Percentiles rank a stretch among this genome's conserved stretches.
Conservation (phyloP, 1,139 yeast genomes). For the Debaryomyces psychrophilus region DNA sequence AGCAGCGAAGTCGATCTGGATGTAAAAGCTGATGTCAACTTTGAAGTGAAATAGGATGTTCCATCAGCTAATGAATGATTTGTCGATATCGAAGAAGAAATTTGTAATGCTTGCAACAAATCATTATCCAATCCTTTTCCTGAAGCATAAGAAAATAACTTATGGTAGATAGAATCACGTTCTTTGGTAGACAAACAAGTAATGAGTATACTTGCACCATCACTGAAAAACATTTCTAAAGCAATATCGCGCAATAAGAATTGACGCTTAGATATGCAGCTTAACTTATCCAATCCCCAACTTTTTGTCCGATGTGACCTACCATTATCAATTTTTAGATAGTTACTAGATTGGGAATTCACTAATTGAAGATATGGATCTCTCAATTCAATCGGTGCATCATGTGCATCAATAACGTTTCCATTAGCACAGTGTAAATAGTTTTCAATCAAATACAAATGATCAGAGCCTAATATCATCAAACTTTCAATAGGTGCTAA, state of each 20-base stretch:
- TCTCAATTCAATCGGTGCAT: slow-evolving; percentile 60
- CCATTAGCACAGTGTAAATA: slow-evolving; percentile 62
- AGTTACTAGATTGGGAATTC: slow-evolving; percentile 35
- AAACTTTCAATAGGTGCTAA: slow-evolving; percentile 73
- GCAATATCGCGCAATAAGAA: slow-evolving; percentile 79
- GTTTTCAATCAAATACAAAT: slow-evolving; percentile 68
- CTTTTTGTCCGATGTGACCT: slow-evolving; percentile 49
- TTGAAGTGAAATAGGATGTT: slow-evolving; percentile 33
- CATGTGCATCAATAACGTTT: slow-evolving; percentile 68
- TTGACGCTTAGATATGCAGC: slow-evolving; percentile 70
- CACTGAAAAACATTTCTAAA: slow-evolving; percentile 70
- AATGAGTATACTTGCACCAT: slow-evolving; percentile 67
- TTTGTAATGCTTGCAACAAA: slow-evolving; percentile 52
- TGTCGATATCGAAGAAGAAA: slow-evolving; percentile 38
- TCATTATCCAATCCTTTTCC: slow-evolving; percentile 54
- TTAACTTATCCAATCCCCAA: slow-evolving; percentile 61
- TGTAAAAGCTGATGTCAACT: slow-evolving; percentile 41
- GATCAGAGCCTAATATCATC: slow-evolving; percentile 64
- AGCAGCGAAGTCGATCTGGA: slow-evolving; percentile 28
- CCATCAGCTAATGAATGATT: slow-evolving; percentile 13
- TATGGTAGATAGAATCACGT: slow-evolving; percentile 58
- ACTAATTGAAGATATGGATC: slow-evolving; percentile 71
- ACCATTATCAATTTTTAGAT: slow-evolving; percentile 21
- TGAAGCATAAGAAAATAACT: slow-evolving; percentile 49
- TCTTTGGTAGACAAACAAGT: slow-evolving; percentile 55